A percentile compares a stretch with the other conserved stretches of the same genome.
Conservation (phyloP, 1,139 yeast species). For the Hanseniaspora uvarum region DNA sequence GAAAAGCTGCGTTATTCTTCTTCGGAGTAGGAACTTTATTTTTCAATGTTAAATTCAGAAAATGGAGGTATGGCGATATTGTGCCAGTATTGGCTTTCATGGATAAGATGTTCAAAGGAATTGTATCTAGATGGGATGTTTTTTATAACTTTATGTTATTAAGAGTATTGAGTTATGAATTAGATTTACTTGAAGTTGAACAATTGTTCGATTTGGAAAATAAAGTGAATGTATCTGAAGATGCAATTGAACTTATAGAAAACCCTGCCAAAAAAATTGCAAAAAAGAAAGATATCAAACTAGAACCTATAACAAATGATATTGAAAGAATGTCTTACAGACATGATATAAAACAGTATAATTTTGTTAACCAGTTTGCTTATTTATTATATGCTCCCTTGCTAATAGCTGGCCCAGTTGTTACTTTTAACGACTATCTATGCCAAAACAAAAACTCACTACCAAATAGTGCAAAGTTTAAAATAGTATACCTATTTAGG, state of each 20-base stretch:
- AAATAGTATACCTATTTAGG: slow-evolving; percentile 53
- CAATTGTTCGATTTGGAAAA: slow-evolving; percentile 21
- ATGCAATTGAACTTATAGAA: slow-evolving; percentile 22
- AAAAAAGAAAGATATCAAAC: slow-evolving; percentile 26
- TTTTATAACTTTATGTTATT: slow-evolving; percentile 81
- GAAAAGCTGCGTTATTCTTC: slow-evolving; percentile 40
- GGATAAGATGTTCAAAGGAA: slow-evolving; percentile 56
- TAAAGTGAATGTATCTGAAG: slow-evolving; percentile 20
- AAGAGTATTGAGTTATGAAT: slow-evolving; percentile 69
- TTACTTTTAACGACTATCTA: slow-evolving; percentile 83
- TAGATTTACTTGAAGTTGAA: slow-evolving; percentile 55
- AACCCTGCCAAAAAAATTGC: slow-evolving; percentile 22
- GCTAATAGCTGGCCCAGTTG: slow-evolving; percentile 87
- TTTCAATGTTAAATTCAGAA: slow-evolving; percentile 58
- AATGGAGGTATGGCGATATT: slow-evolving; percentile 41
- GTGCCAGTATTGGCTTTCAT: slow-evolving; percentile 36
- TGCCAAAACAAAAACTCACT: slow-evolving; percentile 48
- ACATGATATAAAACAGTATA: slow-evolving; percentile 42
- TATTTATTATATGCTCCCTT: slow-evolving; percentile 79
- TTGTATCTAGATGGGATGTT: slow-evolving; percentile 89
- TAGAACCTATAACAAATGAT: slow-evolving; percentile 39
- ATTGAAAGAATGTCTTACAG: slow-evolving; percentile 41
- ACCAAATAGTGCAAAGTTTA: slow-evolving; percentile 45
- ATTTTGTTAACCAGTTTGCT: slow-evolving; percentile 53
- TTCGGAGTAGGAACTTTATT: slow-evolving; percentile 71